Conservation (phyloP, 2,329 filamentous ascomycete species). For the Eutypa lata region DNA sequence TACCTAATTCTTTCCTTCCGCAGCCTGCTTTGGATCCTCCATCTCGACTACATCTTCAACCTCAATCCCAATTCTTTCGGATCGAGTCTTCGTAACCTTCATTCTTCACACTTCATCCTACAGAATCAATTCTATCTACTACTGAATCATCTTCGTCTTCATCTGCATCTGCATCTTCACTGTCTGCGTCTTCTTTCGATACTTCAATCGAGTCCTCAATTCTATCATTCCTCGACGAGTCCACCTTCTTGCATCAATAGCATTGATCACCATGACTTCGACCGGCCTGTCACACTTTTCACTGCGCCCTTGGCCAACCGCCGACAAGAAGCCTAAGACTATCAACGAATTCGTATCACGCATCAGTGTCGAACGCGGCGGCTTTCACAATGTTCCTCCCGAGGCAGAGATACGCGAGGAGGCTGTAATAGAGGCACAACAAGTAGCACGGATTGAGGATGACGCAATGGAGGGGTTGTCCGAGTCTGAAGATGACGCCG, state of each 20-base stretch:
- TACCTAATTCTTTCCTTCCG: neutral
- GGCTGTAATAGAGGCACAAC: conserved; percentile 47
- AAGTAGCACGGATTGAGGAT: conserved; percentile 37
- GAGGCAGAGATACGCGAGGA: conserved; percentile 70
- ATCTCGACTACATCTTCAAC: neutral
- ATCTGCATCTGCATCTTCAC: neutral
- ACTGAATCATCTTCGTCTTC: neutral
- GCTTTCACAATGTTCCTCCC: conserved; percentile 71
- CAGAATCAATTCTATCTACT: neutral
- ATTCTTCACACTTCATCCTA: neutral
- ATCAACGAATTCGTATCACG: conserved; percentile 76
- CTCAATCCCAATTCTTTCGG: neutral
- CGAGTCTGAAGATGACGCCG: conserved; percentile 43
- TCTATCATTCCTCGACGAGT: neutral
- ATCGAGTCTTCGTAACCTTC: neutral
- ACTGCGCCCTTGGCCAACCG: conserved; percentile 61
- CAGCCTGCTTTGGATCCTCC: no score
- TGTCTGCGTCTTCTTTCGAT: neutral
- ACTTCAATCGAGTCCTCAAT: neutral
- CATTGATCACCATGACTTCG: conserved; percentile 16
- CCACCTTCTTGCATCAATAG: neutral
- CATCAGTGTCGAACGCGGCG: conserved; percentile 74
- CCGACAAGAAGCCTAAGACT: conserved; percentile 54
- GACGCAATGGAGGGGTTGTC: conserved; percentile 42
- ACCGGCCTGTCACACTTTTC: conserved; percentile 43